phyloP scores from a whole-genome alignment of 2,329 filamentous ascomycete species.

The Diaporthe ilicicola region DNA sequence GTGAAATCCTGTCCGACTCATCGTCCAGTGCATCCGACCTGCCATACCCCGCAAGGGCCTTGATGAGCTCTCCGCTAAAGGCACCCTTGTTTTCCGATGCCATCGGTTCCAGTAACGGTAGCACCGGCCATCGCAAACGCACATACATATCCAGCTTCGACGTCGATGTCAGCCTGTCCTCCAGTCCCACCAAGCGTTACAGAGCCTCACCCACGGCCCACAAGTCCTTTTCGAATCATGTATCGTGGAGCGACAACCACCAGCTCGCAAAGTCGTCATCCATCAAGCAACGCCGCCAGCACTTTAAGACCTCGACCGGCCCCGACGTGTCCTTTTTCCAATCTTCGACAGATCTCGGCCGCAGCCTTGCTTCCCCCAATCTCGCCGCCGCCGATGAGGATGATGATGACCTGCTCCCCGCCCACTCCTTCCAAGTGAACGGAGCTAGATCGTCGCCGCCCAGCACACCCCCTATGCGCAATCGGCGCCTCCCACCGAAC shows the following conservation, averaged over 20 bases:
- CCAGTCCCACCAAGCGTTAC: slow-evolving; percentile 73
- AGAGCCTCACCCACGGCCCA: slow-evolving; percentile 70
- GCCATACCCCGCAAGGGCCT: slow-evolving; percentile 70
- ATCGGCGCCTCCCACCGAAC: slow-evolving; percentile 54
- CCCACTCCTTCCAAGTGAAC: slow-evolving; percentile 74
- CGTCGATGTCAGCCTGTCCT: slow-evolving; percentile 55
- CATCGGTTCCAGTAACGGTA: slow-evolving; percentile 74
- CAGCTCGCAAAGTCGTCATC: slow-evolving; percentile 87
- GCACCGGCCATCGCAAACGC: slow-evolving; percentile 71
- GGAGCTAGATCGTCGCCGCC: slow-evolving; percentile 76
- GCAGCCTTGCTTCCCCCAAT: slow-evolving; percentile 67
- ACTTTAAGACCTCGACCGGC: slow-evolving; percentile 76
- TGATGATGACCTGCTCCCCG: slow-evolving; percentile 82
- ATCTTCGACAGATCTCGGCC: slow-evolving; percentile 72
- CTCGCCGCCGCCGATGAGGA: slow-evolving; percentile 76
- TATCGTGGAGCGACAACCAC: slow-evolving; percentile 80
- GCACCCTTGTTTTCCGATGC: slow-evolving; percentile 86
- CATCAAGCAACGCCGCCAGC: slow-evolving; percentile 78
- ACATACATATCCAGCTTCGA: slow-evolving; percentile 69
- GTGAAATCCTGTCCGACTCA: slow-evolving; percentile 84
- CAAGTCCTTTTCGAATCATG: slow-evolving; percentile 64
- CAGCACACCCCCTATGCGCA: slow-evolving; percentile 78
- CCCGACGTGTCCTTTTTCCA: slow-evolving; percentile 83
- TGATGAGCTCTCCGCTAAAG: slow-evolving; percentile 88
- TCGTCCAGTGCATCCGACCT: slow-evolving; percentile 85